phyloP scores from a whole-genome alignment of 2,329 filamentous ascomycete genomes.

The Diaporthe vaccinii region DNA sequence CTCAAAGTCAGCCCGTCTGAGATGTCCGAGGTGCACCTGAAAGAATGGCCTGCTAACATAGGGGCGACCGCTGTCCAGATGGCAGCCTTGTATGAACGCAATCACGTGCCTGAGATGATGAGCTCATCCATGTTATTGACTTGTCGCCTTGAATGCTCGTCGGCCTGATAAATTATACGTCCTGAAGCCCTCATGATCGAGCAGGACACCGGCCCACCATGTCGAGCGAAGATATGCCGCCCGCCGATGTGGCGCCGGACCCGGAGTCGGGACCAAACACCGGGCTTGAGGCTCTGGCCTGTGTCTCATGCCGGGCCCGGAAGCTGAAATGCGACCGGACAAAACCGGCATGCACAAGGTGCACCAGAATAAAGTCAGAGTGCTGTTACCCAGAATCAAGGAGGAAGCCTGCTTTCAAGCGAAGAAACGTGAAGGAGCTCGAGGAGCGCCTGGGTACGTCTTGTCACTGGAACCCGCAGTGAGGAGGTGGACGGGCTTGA shows the following conservation, averaged over 20 bases:
- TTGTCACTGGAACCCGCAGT: not conserved
- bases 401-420: constrained; percentile 88
- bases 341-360: constrained; percentile 85
- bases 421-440: constrained; percentile 90
- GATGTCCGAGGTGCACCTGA: constrained; percentile 40
- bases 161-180: not conserved
- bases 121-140: not conserved
- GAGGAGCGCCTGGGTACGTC: constrained; percentile 85
- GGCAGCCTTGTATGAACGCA: not conserved
- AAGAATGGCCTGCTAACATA: not conserved
- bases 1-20: constrained; percentile 43
- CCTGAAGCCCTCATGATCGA: not conserved
- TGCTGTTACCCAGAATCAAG: constrained; percentile 92
- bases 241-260: constrained; percentile 36
- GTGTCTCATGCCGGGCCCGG: constrained; percentile 84
- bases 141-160: not conserved
- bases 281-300: constrained; percentile 72
- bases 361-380: constrained; percentile 78
- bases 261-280: constrained; percentile 35
- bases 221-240: constrained; percentile 40
- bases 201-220: constrained; percentile 36
- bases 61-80: not conserved
- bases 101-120: not conserved
- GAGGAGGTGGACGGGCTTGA: constrained; percentile 13
- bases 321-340: constrained; percentile 90